Evolutionary conservation across 1,284 basidiomycete genomes (phyloP), one percentile per base, ranked within the genome.

Genomic region (Schizopora paradoxa): DNA sequence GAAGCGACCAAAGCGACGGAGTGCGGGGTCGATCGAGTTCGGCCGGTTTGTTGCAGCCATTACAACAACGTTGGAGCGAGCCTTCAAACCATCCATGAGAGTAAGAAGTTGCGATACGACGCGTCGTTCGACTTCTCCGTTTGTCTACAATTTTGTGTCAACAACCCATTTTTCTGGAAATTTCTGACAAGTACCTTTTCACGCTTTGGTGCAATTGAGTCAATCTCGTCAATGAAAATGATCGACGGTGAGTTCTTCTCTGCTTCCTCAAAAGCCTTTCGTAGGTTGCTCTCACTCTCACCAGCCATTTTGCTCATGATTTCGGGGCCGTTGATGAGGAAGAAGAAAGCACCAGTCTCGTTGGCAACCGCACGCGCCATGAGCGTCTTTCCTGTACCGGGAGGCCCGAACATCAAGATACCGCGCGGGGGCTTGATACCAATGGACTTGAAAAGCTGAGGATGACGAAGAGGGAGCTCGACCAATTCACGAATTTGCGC

Each of bases 271-370:
- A 99, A 99, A 5, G 95, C 94, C 66, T 99, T 98, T 55, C 96
- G 77, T 51, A 99, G 70, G 67, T 99, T 99, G 56, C 89, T 93
- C 66, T 99, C 96, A 61, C 84, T 89, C 71, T 99, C 96, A 60
- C 94, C 94, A 48, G 94, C 94, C 94, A 97, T 97, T 74, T 97
- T 99, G 61, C 89, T 92, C 95, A 99, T 99, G 66, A 99, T 98
- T 67, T 99, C 96, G 39, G 95, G 96, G 52, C 96, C 95, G 61
- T 98, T 99, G 72, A 99, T 99, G 48, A 98, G 73, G 84, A 99
- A 99, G 79, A 99, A 99, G 80, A 99, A 99, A 16, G 96, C 96
- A 45, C 96, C 95, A 23, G 95, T 99, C 69, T 99, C 96, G 65
- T 99, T 99, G 53, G 95, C 96, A 34, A 99, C 96, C 7, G 96